Conservation (phyloP, 306 rosid species). For the Bauhinia variegata region DNA sequence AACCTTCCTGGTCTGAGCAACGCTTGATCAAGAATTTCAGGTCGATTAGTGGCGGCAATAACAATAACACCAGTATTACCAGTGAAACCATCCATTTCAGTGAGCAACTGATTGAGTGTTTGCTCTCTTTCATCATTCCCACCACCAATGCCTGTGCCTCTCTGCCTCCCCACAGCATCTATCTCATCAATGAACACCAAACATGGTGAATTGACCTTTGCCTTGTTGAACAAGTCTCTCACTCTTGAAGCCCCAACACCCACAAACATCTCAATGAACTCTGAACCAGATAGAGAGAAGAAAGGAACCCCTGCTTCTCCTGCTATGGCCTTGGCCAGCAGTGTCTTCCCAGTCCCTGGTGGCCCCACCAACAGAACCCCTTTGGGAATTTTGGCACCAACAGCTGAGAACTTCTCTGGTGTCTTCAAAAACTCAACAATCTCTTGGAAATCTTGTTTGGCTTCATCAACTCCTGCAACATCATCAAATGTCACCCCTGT, state of each 20-base stretch:
- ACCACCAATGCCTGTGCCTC: constrained; percentile 89
- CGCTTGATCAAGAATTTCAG: constrained; percentile 79
- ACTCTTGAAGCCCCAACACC: constrained; percentile 89
- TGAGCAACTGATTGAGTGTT: constrained; percentile 76
- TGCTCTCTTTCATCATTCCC: constrained; percentile 86
- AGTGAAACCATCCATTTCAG: constrained; percentile 83
- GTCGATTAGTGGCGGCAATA: constrained; percentile 76
- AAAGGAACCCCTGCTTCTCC: constrained; percentile 93
- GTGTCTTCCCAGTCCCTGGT: constrained; percentile 83
- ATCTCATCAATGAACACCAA: constrained; percentile 79
- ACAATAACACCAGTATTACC: constrained; percentile 75
- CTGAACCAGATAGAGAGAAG: constrained; percentile 80
- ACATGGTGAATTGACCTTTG: constrained; percentile 72
- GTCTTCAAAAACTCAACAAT: constrained; percentile 72
- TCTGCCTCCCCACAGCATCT: constrained; percentile 84
- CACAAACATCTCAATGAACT: constrained; percentile 85
- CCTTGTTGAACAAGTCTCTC: constrained; percentile 77
- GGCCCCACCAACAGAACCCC: constrained; percentile 76
- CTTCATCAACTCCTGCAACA: constrained; percentile 88
- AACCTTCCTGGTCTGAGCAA: constrained; percentile 81
- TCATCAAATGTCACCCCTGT: constrained; percentile 83
- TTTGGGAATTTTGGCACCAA: constrained; percentile 79
- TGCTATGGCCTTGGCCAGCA: constrained; percentile 80
- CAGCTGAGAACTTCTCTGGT: constrained; percentile 77
- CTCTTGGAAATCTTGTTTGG: constrained; percentile 85